These are phyloP conservation scores for Atractiella rhizophila DNA, from an alignment of 768 basidiomycete genomes.

Conservation along the genomic window DNA sequence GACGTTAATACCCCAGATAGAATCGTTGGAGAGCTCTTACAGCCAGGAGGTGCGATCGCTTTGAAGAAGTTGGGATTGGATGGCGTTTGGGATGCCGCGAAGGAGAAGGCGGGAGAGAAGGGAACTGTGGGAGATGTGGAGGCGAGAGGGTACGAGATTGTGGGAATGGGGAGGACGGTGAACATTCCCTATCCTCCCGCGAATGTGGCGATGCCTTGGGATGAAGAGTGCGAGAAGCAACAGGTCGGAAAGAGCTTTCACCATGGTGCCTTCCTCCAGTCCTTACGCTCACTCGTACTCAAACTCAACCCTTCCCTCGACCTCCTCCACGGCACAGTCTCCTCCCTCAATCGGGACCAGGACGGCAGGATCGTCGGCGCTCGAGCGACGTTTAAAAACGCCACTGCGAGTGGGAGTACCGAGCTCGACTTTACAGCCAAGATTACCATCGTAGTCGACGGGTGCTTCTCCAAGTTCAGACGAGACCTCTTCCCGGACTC, in stretches of 20 bases:
- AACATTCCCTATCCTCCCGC: no score
- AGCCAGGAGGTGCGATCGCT: conserved; percentile 66
- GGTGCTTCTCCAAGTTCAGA: conserved; percentile 76
- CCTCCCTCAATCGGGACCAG: conserved; percentile 36
- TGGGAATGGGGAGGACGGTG: no score
- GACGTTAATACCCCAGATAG: conserved; percentile 80
- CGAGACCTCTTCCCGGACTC: conserved; percentile 32
- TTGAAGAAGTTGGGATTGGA: conserved; percentile 53
- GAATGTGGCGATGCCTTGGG: no score
- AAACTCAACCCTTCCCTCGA: conserved; percentile 41
- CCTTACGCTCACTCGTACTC: conserved; percentile 42
- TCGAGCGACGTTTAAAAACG: conserved; percentile 29
- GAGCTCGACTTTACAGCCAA: conserved; percentile 31
- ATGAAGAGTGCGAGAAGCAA: no score
- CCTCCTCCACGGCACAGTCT: conserved; percentile 60
- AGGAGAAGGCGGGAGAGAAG: no score
- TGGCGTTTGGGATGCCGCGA: conserved; percentile 55
- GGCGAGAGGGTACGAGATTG: no score
- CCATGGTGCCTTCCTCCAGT: conserved; percentile 70
- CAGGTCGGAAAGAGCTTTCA: no score
- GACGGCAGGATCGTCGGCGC: conserved; percentile 39
- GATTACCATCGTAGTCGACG: conserved; percentile 71
- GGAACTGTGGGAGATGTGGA: no score
- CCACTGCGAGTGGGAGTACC: no score
- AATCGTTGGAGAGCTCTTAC: conserved; percentile 88